Evolutionary conservation across 2,329 filamentous ascomycete genomes (phyloP).

Genomic region (Mycosphaerella sp.): DNA sequence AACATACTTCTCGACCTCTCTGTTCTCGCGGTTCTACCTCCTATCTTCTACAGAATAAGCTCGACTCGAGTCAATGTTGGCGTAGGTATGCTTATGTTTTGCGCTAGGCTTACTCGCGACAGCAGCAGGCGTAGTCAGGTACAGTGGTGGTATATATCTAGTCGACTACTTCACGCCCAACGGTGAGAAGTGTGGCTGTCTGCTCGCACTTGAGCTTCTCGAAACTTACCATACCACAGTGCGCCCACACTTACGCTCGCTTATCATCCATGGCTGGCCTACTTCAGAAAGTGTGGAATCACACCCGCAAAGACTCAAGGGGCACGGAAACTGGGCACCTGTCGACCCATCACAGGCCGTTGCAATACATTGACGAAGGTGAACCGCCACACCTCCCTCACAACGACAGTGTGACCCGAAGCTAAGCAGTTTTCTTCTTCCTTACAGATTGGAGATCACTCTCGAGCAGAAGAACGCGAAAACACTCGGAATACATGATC

Average conservation of each 20-base stretch:
- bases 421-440: not conserved
- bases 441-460: not conserved
- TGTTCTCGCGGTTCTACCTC: too few relatives aligned
- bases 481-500: not conserved
- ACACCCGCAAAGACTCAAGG: not conserved
- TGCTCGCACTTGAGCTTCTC: conserved; percentile 13
- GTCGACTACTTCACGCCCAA: not conserved
- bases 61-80: conserved; percentile 6
- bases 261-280: conserved; percentile 14
- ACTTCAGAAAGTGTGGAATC: conserved; percentile 6
- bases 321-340: conserved; percentile 4
- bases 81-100: conserved; percentile 8
- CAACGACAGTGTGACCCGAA: not conserved
- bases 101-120: conserved; percentile 20
- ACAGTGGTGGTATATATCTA: conserved; percentile 2
- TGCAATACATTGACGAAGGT: conserved; percentile 2
- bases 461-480: not conserved
- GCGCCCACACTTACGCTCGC: conserved; percentile 19
- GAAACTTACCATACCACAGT: conserved; percentile 16
- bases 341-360: conserved; percentile 2
- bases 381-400: not conserved
- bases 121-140: conserved; percentile 13
- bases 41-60: too few relatives aligned
- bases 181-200: conserved; percentile 10
- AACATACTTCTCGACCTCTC: too few relatives aligned